phyloP scores from a whole-genome alignment of 2,329 filamentous ascomycete genomes.

The Alternaria gaisen region DNA sequence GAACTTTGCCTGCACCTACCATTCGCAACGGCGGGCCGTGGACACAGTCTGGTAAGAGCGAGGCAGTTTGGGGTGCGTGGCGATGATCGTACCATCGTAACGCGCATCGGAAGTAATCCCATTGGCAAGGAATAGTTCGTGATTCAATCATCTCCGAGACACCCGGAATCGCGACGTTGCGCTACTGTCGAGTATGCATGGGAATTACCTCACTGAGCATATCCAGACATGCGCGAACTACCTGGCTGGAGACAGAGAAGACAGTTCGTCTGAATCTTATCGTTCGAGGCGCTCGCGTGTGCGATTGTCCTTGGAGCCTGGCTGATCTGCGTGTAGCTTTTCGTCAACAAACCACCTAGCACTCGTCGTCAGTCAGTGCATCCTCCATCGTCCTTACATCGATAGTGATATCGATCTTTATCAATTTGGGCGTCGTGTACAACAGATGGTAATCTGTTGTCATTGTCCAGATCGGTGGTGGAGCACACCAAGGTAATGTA shows the following conservation, averaged over 20 bases:
- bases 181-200: conserved; percentile 5
- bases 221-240: not conserved
- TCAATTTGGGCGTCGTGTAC: not conserved
- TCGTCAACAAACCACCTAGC: not conserved
- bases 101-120: conserved; percentile 8
- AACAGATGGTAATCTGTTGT: not conserved
- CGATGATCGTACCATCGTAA: conserved; percentile 11
- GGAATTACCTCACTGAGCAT: not conserved
- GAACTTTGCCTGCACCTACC: conserved; percentile 4
- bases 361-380: not conserved
- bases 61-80: conserved; percentile 6
- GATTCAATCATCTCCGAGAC: conserved; percentile 4
- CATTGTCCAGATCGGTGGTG: not conserved
- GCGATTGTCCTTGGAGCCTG: not conserved
- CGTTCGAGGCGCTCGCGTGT: not conserved
- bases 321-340: not conserved
- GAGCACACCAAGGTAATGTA: not conserved
- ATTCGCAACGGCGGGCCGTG: conserved; percentile 12
- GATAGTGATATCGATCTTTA: not conserved
- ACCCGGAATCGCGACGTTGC: not conserved
- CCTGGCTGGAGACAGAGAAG: not conserved
- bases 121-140: conserved; percentile 12
- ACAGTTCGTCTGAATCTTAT: not conserved
- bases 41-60: conserved; percentile 8
- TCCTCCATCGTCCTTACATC: not conserved